Base-by-base conservation (phyloP, 108 stramenopile genomes). In the Cyclotella distinguenda region DNA sequence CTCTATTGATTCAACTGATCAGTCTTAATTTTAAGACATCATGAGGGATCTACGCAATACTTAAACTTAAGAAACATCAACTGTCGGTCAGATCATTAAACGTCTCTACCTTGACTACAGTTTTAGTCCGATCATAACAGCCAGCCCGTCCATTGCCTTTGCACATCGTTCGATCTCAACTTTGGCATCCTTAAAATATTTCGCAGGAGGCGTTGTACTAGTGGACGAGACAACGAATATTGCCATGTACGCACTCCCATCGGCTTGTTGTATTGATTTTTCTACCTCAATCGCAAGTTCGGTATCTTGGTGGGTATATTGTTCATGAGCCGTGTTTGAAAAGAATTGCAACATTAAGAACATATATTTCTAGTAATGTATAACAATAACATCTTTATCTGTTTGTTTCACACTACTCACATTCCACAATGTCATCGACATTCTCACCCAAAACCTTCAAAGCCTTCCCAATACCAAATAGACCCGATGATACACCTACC, bases 391-490 rank as follows among this genome's bases (percentile, higher is more conserved):
- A 18, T 27, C 43, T 26, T 45, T 9, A 3, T 0, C 59, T 45
- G 15, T 6, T 27, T 4, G 33, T 47, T 23, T 1, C 3, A 30
- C 4, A 3, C 8, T 13, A 55, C 65, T 66, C 52, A 66, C 65
- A 86, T 45, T 78, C 78, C 6, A 84, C 75, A 54, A 86, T 64
- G 57, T 86, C 86, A 16, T 75, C 74, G 0, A 81, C 83, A 51
- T 76, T 35, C 1, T 80, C 78, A 22, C 66, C 61, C 12, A 86
- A 51, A 10, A 48, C 48, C 51, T 75, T 81, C 74, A 86, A 39
- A 32, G 75, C 68, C 39, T 84, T 79, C 3, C 43, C 36, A 38
- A 84, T 78, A 13, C 83, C 83, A 58, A 70, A 82, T 32, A 84
- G 32, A 12, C 74, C 70, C 9, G 69, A 72, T 15, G 68, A 49